These are phyloP conservation scores for Byssothecium circinans DNA, from an alignment of 2,329 filamentous ascomycete genomes.

Conservation along the genomic window DNA sequence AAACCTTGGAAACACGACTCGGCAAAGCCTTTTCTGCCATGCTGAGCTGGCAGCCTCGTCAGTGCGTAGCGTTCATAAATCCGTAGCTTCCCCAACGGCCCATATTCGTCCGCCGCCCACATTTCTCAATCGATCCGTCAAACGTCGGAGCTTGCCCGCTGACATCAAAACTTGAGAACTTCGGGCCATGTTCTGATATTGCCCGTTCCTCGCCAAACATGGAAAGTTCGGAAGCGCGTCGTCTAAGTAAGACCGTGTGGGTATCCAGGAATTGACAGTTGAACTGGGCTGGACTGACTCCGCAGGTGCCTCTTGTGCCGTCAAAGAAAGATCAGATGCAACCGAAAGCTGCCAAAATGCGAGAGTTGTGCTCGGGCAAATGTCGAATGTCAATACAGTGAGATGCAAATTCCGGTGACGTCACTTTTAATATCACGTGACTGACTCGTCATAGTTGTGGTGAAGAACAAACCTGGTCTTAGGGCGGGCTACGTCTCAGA, in stretches of 20 bases:
- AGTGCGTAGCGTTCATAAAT: conserved; percentile 1
- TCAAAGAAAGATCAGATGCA: conserved; percentile 28
- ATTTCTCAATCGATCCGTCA: background rate
- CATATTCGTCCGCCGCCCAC: conserved; percentile 6
- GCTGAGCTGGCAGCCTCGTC: background rate
- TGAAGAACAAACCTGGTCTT: conserved; percentile 33
- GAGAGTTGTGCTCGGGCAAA: conserved; percentile 19
- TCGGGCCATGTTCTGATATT: conserved; percentile 15
- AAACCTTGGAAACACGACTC: background rate
- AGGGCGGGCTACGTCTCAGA: conserved; percentile 50
- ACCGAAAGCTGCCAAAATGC: conserved; percentile 25
- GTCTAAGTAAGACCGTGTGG: conserved; percentile 23
- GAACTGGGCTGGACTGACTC: background rate
- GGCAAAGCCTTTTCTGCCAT: conserved; percentile 2
- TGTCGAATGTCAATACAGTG: conserved; percentile 28
- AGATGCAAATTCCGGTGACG: background rate
- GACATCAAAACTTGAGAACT: background rate
- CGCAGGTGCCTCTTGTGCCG: conserved; percentile 28
- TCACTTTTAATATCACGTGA: background rate
- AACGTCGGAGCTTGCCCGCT: background rate
- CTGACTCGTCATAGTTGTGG: conserved; percentile 6
- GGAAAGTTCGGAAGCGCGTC: conserved; percentile 9
- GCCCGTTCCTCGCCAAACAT: conserved; percentile 3
- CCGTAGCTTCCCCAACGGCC: conserved; percentile 5
- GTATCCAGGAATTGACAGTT: background rate